Conservation (phyloP, 495 filamentous ascomycete genomes). For the Penicillium odoratum region DNA sequence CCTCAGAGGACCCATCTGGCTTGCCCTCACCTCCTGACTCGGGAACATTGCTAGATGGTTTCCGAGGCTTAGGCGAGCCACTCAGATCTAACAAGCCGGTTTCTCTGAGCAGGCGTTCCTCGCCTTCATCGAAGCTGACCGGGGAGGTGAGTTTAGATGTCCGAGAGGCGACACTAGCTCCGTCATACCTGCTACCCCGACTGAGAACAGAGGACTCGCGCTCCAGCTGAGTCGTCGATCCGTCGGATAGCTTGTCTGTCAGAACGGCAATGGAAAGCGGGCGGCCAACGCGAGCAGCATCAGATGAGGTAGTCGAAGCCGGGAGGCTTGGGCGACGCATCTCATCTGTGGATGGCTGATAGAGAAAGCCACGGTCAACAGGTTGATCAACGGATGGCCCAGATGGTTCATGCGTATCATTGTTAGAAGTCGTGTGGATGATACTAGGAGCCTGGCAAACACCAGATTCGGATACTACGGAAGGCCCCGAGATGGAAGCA, state of each 20-base stretch:
- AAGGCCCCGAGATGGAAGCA: slow-evolving; percentile 26
- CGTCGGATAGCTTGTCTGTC: slow-evolving; percentile 7
- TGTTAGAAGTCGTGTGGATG: slow-evolving; percentile 20
- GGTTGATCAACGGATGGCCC: slow-evolving; percentile 5
- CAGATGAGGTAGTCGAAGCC: slow-evolving; percentile 33
- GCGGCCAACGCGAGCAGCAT: slow-evolving; percentile 30
- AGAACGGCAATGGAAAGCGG: slow-evolving; percentile 29
- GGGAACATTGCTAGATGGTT: slow-evolving; percentile 35
- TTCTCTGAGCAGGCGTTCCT: slow-evolving; percentile 52
- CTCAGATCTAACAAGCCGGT: slow-evolving; percentile 47
- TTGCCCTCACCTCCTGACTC: slow-evolving; percentile 40
- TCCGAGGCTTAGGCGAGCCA: slow-evolving; percentile 35
- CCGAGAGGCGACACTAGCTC: slow-evolving; percentile 37
- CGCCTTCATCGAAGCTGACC: slow-evolving; percentile 43
- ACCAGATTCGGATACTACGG: slow-evolving; percentile 21
- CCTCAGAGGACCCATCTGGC: slow-evolving; percentile 35
- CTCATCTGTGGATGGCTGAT: slow-evolving; percentile 25
- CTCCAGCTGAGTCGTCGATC: slow-evolving; percentile 21
- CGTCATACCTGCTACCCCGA: slow-evolving; percentile 38
- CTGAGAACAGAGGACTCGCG: slow-evolving; percentile 44
- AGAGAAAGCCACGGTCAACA: slow-evolving; percentile 18
- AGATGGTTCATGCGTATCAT: slow-evolving; percentile 18
- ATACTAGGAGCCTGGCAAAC: slow-evolving; percentile 21
- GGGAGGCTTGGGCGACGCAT: slow-evolving; percentile 41
- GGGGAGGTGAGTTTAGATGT: slow-evolving; percentile 41